Evolutionary conservation across 31 red algal genomes (phyloP), one percentile per base, ranked within the genome.

Genomic region (Porphyra umbilicalis): DNA sequence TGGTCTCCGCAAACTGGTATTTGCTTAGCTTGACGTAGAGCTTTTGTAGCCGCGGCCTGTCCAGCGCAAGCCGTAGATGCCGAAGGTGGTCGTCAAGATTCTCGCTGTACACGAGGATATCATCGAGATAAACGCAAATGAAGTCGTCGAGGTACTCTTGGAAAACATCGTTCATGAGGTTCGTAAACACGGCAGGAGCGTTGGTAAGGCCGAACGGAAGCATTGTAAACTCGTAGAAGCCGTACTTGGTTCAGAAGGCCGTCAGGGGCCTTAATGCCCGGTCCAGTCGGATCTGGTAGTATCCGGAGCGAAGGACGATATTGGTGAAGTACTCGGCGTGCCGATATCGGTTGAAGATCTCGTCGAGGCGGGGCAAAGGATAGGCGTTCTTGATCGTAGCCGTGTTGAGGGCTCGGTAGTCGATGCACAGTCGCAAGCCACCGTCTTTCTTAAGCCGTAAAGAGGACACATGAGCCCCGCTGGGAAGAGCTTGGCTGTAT

Each of bases 401-500:
- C 57, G 84, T 90, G 36, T 90, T 90, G 10, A 81, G 78, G 16
- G 88, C 82, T 0, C 88, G 79, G 79, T 87, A 87, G 32, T 82
- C 85, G 33, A 87, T 75, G 13, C 74, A 87, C 40, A 87, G 30
- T 71, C 35, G 39, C 38, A 34, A 37, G 77, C 77, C 37, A 76
- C 82, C 71, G 77, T 83, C 79, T 86, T 82, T 85, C 79, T 79
- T 35, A 7, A 13, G 35, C 79, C 32, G 86, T 75, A 35, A 85
- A 79, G n/a, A 79, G 33, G 9, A 85, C 82, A 9, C 34, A 84
- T 34, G 36, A 85, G 42, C 88, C 88, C 88, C 88, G 85, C 46
- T 82, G 88, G 78, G 83, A 85, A 67, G 81, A 85, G 71, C 82
- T 90, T 81, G 88, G 88, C 81, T 80, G 42, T 13, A 85, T 90